A percentile compares a stretch with the other conserved stretches of the same genome.
Evolutionary conservation across 192 early-diverging fungal genomes (phyloP).

Genomic region (Coemansia sp.): DNA sequence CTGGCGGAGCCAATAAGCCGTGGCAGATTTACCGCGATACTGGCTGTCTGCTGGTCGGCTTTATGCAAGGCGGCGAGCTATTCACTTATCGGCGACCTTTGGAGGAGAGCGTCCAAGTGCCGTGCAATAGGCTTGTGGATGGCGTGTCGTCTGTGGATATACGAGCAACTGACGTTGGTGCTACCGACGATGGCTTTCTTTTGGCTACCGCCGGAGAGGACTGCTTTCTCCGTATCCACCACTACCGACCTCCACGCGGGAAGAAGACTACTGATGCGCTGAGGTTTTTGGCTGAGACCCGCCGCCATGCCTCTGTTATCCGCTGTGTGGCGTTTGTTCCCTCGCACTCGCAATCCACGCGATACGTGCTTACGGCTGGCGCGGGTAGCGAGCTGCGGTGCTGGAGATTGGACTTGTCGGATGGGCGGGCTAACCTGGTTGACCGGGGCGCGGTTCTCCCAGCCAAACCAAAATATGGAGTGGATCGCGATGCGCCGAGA

Average conservation of each 20-base stretch:
- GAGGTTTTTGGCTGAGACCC: background rate
- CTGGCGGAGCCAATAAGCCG: conserved; percentile 67
- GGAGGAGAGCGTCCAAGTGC: background rate
- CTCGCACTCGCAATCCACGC: conserved; percentile 8
- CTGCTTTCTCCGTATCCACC: conserved; percentile 11
- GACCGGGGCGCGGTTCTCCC: conserved; percentile 3
- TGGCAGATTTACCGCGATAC: conserved; percentile 68
- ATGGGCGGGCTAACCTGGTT: background rate
- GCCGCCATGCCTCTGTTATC: conserved; percentile 23
- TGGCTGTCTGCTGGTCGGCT: conserved; percentile 30
- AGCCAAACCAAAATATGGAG: background rate
- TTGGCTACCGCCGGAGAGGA: conserved; percentile 29
- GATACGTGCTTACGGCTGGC: conserved; percentile 62
- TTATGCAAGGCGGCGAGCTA: conserved; percentile 42
- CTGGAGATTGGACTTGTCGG: conserved; percentile 50
- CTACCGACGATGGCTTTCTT: background rate
- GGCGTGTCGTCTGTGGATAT: conserved; percentile 28
- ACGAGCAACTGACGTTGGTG: background rate
- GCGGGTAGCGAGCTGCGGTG: conserved; percentile 63
- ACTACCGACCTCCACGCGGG: background rate
- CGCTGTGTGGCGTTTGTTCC: conserved; percentile 20
- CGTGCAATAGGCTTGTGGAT: background rate
- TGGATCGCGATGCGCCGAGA: conserved; percentile 19
- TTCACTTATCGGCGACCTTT: conserved; percentile 45
- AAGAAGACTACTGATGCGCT: background rate